A percentile compares a stretch with the other conserved stretches of the same genome.
These are phyloP conservation scores for Dactylorhiza incarnata DNA, from an alignment of 106 monocot species.

Conservation along the genomic window DNA sequence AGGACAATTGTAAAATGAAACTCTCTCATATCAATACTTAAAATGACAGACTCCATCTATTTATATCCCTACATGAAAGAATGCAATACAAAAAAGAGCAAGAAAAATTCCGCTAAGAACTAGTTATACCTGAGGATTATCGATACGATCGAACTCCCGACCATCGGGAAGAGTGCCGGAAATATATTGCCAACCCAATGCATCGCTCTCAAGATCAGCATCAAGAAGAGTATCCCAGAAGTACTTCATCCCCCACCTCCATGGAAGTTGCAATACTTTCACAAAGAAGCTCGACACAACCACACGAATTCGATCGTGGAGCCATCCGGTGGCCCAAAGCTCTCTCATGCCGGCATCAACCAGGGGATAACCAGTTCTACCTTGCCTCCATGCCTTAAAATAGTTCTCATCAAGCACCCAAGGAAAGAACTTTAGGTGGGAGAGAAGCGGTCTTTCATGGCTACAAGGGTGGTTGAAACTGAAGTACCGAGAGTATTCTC, in stretches of 20 bases:
- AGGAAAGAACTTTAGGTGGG: conserved; percentile 77
- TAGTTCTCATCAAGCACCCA: conserved; percentile 75
- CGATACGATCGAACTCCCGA: conserved; percentile 80
- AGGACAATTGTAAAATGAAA: too few species aligned
- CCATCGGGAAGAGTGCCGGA: conserved; percentile 95
- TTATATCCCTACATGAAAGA: neutral
- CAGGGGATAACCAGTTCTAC: conserved; percentile 86
- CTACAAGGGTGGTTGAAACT: conserved; percentile 93
- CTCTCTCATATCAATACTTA: too few species aligned
- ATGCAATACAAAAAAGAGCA: neutral
- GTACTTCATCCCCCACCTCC: conserved; percentile 99
- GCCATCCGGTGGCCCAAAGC: conserved; percentile 95
- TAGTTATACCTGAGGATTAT: conserved; percentile 75
- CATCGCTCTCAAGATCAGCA: conserved; percentile 97
- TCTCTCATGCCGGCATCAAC: conserved; percentile 99
- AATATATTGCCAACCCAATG: conserved; percentile 95
- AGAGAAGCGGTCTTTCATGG: conserved; percentile 77
- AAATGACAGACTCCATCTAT: too few species aligned
- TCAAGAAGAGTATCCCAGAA: conserved; percentile 94
- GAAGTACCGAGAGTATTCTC: conserved; percentile 89
- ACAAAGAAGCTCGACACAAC: conserved; percentile 96
- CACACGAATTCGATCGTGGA: conserved; percentile 88
- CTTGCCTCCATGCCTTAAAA: conserved; percentile 93
- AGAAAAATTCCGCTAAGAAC: neutral
- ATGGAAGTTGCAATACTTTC: conserved; percentile 93